Percentiles rank a stretch among this genome's conserved stretches.
Conservation (phyloP, 2,329 filamentous ascomycete genomes). For the Diplodia scrobiculata region DNA sequence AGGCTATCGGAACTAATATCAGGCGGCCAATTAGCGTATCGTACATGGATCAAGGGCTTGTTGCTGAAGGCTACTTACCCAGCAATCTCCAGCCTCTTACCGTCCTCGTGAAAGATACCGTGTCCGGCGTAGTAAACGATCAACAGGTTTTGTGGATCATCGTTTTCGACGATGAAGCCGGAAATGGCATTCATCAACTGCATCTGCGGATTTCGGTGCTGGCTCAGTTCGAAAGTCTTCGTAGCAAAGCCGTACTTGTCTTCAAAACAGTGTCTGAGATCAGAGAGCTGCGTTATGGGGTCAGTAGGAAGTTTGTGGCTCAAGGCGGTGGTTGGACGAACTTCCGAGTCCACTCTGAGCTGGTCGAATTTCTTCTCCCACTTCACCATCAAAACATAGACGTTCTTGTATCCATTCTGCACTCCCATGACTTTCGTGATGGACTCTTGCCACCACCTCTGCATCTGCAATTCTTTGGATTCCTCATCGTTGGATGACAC, state of each 20-base stretch:
- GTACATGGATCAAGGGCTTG: too few relatives aligned
- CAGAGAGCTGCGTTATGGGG: background rate
- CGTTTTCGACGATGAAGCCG: slow-evolving; percentile 30
- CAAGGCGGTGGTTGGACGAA: background rate
- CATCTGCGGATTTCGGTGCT: slow-evolving; percentile 17
- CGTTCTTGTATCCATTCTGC: slow-evolving; percentile 30
- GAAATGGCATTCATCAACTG: slow-evolving; percentile 30
- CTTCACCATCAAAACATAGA: slow-evolving; percentile 31
- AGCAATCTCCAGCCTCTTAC: slow-evolving; percentile 30
- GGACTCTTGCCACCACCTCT: background rate
- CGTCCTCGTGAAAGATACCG: slow-evolving; percentile 19
- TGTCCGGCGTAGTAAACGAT: slow-evolving; percentile 35
- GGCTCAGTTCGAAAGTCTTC: background rate
- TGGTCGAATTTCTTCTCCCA: slow-evolving; percentile 30
- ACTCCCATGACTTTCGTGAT: slow-evolving; percentile 21
- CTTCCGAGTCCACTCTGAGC: slow-evolving; percentile 24
- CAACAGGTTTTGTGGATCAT: slow-evolving; percentile 32
- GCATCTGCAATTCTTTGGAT: background rate
- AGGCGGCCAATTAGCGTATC: too few relatives aligned
- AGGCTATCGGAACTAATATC: too few relatives aligned
- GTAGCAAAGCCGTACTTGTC: background rate
- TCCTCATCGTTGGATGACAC: background rate
- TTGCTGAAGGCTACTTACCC: slow-evolving; percentile 32
- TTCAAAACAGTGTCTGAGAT: background rate
- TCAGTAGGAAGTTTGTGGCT: background rate